Evolutionary conservation across 208 protist species (phyloP).

Genomic region (Trichomonas vaginalis): DNA sequence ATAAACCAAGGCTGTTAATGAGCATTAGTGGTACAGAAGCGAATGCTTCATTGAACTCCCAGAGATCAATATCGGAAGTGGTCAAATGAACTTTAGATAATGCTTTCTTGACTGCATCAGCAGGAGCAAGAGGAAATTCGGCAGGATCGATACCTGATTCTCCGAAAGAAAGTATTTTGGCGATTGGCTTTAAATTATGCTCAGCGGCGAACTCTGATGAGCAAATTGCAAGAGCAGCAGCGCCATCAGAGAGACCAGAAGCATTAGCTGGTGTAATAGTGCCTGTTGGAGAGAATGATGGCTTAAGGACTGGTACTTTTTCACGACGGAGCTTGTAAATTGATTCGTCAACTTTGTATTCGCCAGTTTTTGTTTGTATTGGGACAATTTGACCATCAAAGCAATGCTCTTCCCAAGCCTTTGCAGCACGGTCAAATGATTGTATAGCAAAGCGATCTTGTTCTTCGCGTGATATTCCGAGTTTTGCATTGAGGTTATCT

Average conservation of each 20-base stretch:
- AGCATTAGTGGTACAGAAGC: constrained; percentile 66
- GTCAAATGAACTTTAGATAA: constrained; percentile 37
- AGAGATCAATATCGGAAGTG: constrained; percentile 20
- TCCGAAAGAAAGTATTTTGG: constrained; percentile 36
- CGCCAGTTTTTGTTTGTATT: constrained; percentile 46
- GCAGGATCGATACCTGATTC: constrained; percentile 64
- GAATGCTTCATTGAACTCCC: constrained; percentile 83
- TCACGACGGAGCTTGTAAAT: constrained; percentile 56
- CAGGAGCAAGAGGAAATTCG: constrained; percentile 66
- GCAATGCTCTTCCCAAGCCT: constrained; percentile 49
- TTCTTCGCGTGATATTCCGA: constrained; percentile 58
- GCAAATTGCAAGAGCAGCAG: constrained; percentile 58
- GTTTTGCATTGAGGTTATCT: constrained; percentile 59
- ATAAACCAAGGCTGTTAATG: constrained; percentile 52
- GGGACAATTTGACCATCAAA: constrained; percentile 66
- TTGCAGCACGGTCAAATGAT: constrained; percentile 57
- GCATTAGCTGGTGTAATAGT: constrained; percentile 72
- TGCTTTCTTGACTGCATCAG: constrained; percentile 57
- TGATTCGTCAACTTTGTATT: constrained; percentile 58
- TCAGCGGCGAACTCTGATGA: constrained; percentile 52
- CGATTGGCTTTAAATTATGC: constrained; percentile 57
- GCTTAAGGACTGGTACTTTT: constrained; percentile 59
- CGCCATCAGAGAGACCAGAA: constrained; percentile 64
- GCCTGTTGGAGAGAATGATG: constrained; percentile 59
- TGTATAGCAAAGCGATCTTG: constrained; percentile 68